Conservation (phyloP, 2,329 filamentous ascomycete genomes). For the Leptographium flavum region DNA sequence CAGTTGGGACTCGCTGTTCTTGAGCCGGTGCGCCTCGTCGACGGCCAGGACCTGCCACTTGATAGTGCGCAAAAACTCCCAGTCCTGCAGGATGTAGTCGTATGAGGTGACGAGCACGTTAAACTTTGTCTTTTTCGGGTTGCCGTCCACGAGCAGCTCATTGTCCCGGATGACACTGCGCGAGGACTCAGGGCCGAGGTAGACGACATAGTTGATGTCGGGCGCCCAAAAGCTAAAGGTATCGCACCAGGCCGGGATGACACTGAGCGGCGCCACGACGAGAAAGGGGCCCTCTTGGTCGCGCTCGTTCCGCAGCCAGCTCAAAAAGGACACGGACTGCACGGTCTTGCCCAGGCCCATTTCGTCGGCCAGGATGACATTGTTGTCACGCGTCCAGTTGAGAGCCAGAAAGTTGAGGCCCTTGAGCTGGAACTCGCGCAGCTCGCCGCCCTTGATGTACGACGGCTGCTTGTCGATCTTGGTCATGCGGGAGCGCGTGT, state of each 20-base stretch:
- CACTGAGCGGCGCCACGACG: slow-evolving; percentile 92
- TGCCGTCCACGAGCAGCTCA: slow-evolving; percentile 75
- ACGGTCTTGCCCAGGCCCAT: slow-evolving; percentile 99
- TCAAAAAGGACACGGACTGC: slow-evolving; percentile 92
- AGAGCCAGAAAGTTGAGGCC: slow-evolving; percentile 91
- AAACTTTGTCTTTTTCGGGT: slow-evolving; percentile 82
- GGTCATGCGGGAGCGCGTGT: slow-evolving; percentile 59
- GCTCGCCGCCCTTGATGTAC: slow-evolving; percentile 71
- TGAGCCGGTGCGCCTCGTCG: slow-evolving; percentile 91
- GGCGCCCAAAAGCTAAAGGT: slow-evolving; percentile 96
- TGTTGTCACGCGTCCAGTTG: slow-evolving; percentile 89
- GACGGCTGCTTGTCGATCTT: slow-evolving; percentile 68
- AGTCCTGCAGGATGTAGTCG: slow-evolving; percentile 84
- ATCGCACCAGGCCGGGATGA: slow-evolving; percentile 95
- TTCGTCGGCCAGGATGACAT: slow-evolving; percentile 94
- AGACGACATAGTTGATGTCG: slow-evolving; percentile 92
- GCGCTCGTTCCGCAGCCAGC: slow-evolving; percentile 85
- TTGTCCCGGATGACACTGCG: slow-evolving; percentile 81
- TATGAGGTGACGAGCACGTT: slow-evolving; percentile 97
- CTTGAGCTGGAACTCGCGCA: slow-evolving; percentile 85
- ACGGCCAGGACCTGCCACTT: slow-evolving; percentile 97
- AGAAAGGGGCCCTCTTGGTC: slow-evolving; percentile 88
- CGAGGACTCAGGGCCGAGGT: slow-evolving; percentile 78
- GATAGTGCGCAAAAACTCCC: slow-evolving; percentile 70
- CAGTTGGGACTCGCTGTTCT: slow-evolving; percentile 89